Base-by-base conservation (phyloP, 2,329 filamentous ascomycete genomes). In the Dactylellina parvicollis region DNA sequence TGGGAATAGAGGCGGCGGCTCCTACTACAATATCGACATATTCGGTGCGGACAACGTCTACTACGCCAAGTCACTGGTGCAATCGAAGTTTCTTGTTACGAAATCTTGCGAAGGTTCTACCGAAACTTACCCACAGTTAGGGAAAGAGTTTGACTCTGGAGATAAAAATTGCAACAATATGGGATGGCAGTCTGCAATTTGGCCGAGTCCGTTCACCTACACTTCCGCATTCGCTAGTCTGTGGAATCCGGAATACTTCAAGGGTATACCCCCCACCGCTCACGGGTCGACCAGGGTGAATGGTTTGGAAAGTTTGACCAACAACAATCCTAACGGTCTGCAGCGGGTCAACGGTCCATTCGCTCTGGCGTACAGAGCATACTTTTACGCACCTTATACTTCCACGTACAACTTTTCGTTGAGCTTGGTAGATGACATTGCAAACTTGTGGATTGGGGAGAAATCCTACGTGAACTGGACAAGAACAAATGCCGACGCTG, bases 221-320 rank as follows among this genome's bases (percentile, higher is more conserved):
- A 12, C 20, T 18, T 24, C 20, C n/a, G 8, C 44, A 8, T 4
- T 47, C 9, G 10, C 16, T 24, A 55, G 9, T 22, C 8, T 22
- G 22, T 55, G 50, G 50, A 38, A 18, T 22, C n/a, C 50, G 22
- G 30, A 55, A 38, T 38, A 20, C 30, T 38, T 55, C 18, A 38
- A 55, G 20, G 50, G 12, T 2, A 18, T 55, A 20, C 3, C 50
- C 9, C 3, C 18, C 2, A n/a, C 30, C 2, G 2, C 9, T 24
- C 28, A 38, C 18, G 32, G 22, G 12, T n/a, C 18, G 4, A 38
- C n/a, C 1, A 38, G 10, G 4, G 50, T 38, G 10, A 47, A 47
- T 24, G 50, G 50, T 24, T 55, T 55, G n/a, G n/a, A 20, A 20
- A 36, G 32, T 55, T 12, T 22, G 18, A 30, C 14, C 8, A 10